Base-by-base conservation (phyloP, 495 filamentous ascomycete species). In the Aspergillus cristatus region DNA sequence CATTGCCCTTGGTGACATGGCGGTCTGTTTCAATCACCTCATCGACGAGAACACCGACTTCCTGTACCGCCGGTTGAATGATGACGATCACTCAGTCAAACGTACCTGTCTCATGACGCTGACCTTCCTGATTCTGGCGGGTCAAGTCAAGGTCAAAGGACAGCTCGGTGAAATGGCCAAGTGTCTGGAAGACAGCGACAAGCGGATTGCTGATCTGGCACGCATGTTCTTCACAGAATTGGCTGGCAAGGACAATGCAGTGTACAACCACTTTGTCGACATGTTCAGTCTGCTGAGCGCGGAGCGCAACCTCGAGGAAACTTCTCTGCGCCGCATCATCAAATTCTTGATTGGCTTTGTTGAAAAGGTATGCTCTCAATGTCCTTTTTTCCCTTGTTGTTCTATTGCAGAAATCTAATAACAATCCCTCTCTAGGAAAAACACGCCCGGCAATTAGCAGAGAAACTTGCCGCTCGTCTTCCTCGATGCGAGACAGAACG, bases 21-120 rank as follows among this genome's bases (percentile, higher is more conserved):
- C 91, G 1, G 91, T 99, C 14, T 95, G 88, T 71, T 97, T 97
- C 71, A 99, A 99, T 54, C 91, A 99, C 48, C 77, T 99, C 26
- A 96, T 99, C 40, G 91, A 99, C 51, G 91, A 99, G 61, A 97
- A 97, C 54, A 99, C 93, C 0, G 91, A 99, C 47, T 99, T 95
- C 70, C 60, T 99, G 28, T 99, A 99, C 54, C 79, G 89, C 15
- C 78, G 91, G 22, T 73, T 99, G 2, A 90, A 89, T 31, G 91
- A 99, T 52, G 66, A 75, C 8, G 86, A 96, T 47, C 75, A 74
- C 22, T 89, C 82, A 6, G 91, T 99, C 24, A 97, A 97, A 70
- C 77, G 91, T 6, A 99, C 91, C 1, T 99, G 91, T 62, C 74
- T 99, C 11, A 99, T 97, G 91, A 97, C 91, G 2, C 66, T 99